phyloP scores from a whole-genome alignment of 73 alveolate genomes.

The Tetrahymena thermophila region DNA sequence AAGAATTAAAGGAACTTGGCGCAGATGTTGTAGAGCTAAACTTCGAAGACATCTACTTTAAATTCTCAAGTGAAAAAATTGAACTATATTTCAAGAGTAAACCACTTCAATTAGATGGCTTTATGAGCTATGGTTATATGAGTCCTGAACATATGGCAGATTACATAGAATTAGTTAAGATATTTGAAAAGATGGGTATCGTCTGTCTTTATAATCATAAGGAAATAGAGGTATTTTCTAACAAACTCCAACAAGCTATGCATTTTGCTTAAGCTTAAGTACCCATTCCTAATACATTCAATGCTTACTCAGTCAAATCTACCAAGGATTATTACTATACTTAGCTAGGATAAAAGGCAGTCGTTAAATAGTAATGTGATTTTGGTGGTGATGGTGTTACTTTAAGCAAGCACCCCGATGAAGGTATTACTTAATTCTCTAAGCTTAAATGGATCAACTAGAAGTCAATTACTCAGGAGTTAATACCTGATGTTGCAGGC shows the following conservation, averaged over 20 bases:
- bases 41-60: constrained; percentile 8
- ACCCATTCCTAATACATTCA: constrained; percentile 31
- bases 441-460: constrained; percentile 17
- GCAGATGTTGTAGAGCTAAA: constrained; percentile 6
- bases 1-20: constrained; percentile 4
- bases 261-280: constrained; percentile 26
- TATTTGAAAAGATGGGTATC: constrained; percentile 13
- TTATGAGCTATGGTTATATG: constrained; percentile 38
- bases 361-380: constrained; percentile 19
- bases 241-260: constrained; percentile 12
- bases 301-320: constrained; percentile 16
- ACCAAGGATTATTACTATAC: constrained; percentile 1
- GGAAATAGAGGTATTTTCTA: constrained; percentile 5
- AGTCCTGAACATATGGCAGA: constrained; percentile 41
- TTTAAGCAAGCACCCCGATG: constrained; percentile 16
- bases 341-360: neutral
- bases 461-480: constrained; percentile 1
- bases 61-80: constrained; percentile 7
- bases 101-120: constrained; percentile 15
- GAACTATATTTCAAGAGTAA: neutral
- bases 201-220: constrained; percentile 7
- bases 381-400: constrained; percentile 43
- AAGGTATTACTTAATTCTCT: constrained; percentile 9
- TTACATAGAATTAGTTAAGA: neutral
- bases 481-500: constrained; percentile 29